Base-by-base conservation (phyloP, 805 yeast genomes). In the Grigorovia transvaalensis region DNA sequence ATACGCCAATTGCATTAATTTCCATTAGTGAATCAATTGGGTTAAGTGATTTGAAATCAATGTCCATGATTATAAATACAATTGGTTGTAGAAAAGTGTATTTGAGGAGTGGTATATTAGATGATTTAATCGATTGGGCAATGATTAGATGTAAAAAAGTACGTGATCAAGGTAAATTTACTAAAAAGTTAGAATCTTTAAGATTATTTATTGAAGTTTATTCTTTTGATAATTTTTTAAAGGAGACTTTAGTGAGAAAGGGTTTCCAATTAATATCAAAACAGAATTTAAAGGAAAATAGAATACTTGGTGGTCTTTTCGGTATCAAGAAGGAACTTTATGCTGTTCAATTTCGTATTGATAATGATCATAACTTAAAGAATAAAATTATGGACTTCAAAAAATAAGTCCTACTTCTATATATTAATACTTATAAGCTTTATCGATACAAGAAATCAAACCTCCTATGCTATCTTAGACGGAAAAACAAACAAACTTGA, bases 71-170 rank as follows among this genome's bases (percentile, higher is more conserved):
- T 38, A 79, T 84, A 47, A 72, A 81, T 6, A 78, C 81, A 7
- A 60, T 79, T 18, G 85, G 85, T 53, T 78, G 84, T 46, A 78
- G 89, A 67, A 78, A 79, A 60, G 89, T 84, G 1, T 85, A 85
- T 63, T 65, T 76, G 23, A 75, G 74, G 54, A 79, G 84, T 9
- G 88, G 85, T 23, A 76, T 86, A 49, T 73, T 84, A 17, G 74
- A 74, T 45, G 85, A 85, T 57, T 70, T 86, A 53, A 56, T 85
- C 29, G 81, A 76, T 45, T 82, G 85, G 84, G 77, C 82, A 6
- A 69, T 75, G 54, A 56, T 68, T 19, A 75, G 81, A 61, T 71
- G 80, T 15, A 69, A 72, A 48, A 63, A 56, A 19, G 53, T 67
- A 38, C 66, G 76, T 40, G 72, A 72, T 27, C 72, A 72, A 12